Percentiles rank a stretch among this genome's conserved stretches.
These are phyloP conservation scores for Candida chauliodis DNA, from an alignment of 805 yeast genomes.

Conservation along the genomic window DNA sequence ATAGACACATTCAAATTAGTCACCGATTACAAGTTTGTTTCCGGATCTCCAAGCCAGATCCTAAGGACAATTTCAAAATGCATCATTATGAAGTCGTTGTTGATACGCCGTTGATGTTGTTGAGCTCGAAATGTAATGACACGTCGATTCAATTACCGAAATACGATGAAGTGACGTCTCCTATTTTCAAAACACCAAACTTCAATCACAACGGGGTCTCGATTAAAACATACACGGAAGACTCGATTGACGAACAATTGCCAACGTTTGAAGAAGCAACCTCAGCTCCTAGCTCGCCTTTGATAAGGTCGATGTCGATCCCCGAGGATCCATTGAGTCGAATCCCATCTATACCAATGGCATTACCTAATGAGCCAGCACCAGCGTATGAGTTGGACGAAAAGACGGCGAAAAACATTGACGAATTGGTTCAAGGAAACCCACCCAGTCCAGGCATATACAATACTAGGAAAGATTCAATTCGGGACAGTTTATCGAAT, in stretches of 20 bases:
- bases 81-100: conserved; percentile 80
- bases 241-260: conserved; percentile 23
- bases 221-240: conserved; percentile 23
- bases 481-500: conserved; percentile 5
- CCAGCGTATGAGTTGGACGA: conserved; percentile 26
- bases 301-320: conserved; percentile 34
- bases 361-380: conserved; percentile 24
- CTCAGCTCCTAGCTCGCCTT: conserved; percentile 42
- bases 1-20: conserved; percentile 56
- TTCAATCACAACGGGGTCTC: conserved; percentile 28
- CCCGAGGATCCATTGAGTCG: conserved; percentile 39
- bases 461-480: conserved; percentile 6
- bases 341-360: conserved; percentile 20
- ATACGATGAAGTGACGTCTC: conserved; percentile 27
- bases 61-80: conserved; percentile 40
- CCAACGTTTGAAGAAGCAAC: conserved; percentile 70
- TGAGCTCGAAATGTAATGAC: conserved; percentile 41
- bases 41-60: conserved; percentile 62
- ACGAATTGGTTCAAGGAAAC: conserved; percentile 1
- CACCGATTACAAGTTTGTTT: conserved; percentile 72
- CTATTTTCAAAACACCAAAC: conserved; percentile 38
- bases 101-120: conserved; percentile 64
- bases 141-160: conserved; percentile 38
- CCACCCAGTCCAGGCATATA: not conserved
- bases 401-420: not conserved